Conservation (phyloP, 306 rosid species). For the Dalbergia oliveri region DNA sequence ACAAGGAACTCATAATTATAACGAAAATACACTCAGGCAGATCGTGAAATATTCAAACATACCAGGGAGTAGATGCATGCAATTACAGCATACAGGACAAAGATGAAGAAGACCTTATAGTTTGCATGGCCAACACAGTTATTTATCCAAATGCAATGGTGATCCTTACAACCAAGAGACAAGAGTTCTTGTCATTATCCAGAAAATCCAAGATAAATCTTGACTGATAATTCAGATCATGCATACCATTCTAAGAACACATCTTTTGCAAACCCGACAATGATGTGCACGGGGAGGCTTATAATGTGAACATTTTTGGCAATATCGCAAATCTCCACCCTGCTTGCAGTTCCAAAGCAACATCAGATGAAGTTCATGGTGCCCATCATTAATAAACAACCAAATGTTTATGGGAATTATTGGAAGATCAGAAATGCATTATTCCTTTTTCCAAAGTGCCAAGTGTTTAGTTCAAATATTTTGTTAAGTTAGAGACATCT, state of each 20-base stretch:
- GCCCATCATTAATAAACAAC: conserved; percentile 24
- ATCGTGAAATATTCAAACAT: conserved; percentile 47
- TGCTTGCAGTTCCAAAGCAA: conserved; percentile 52
- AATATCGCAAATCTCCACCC: conserved; percentile 97
- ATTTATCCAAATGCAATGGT: conserved; percentile 98
- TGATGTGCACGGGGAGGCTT: conserved; percentile 99
- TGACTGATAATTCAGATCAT: conserved; percentile 38
- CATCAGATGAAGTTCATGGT: conserved; percentile 27
- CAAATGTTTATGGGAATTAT: conserved; percentile 31
- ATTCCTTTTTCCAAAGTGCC: background rate
- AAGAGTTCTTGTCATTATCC: conserved; percentile 50
- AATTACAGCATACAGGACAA: conserved; percentile 80
- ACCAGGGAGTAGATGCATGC: conserved; percentile 95
- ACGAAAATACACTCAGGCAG: conserved; percentile 31
- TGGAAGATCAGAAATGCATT: conserved; percentile 28
- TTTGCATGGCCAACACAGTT: conserved; percentile 96
- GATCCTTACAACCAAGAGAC: conserved; percentile 80
- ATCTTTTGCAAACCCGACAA: conserved; percentile 95
- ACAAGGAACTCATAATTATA: conserved; percentile 26
- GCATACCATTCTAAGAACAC: conserved; percentile 97
- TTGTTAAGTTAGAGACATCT: conserved; percentile 26
- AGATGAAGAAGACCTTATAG: conserved; percentile 89
- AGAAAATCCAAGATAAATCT: conserved; percentile 42
- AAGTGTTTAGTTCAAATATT: conserved; percentile 29
- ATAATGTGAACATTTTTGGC: conserved; percentile 93